A percentile compares a stretch with the other conserved stretches of the same genome.
phyloP scores from a whole-genome alignment of 306 rosid species.

The Fragaria ananassa region DNA sequence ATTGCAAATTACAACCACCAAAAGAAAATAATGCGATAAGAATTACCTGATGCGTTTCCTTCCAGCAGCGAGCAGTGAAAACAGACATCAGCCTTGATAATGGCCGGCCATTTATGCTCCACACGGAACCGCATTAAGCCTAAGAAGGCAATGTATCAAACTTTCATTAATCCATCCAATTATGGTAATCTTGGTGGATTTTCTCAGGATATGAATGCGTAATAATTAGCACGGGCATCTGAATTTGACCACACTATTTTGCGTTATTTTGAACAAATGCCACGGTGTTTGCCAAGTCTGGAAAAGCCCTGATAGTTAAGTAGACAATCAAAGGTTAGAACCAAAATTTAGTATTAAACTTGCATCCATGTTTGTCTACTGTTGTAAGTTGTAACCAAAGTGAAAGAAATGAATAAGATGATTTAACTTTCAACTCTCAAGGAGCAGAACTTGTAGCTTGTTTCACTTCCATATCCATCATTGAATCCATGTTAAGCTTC shows the following conservation, averaged over 20 bases:
- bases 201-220: not conserved
- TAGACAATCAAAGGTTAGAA: not conserved
- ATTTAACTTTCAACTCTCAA: not conserved
- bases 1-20: conserved; percentile 7
- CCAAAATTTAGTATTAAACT: not conserved
- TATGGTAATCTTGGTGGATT: conserved; percentile 29
- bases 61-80: not conserved
- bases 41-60: conserved; percentile 4
- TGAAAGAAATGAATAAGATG: conserved; percentile 2
- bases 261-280: not conserved
- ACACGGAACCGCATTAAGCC: not conserved
- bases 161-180: conserved; percentile 8
- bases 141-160: conserved; percentile 14
- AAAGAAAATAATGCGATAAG: not conserved
- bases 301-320: conserved; percentile 12
- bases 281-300: conserved; percentile 10
- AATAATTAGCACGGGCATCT: not conserved
- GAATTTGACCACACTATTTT: conserved; percentile 10
- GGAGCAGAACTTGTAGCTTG: not conserved
- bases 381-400: not conserved
- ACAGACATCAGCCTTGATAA: not conserved
- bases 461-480: not conserved
- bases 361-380: not conserved
- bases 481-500: not conserved
- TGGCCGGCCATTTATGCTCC: not conserved